These are phyloP conservation scores for Sclerotinia trifoliorum DNA, from an alignment of 2,329 filamentous ascomycete genomes.

Conservation along the genomic window DNA sequence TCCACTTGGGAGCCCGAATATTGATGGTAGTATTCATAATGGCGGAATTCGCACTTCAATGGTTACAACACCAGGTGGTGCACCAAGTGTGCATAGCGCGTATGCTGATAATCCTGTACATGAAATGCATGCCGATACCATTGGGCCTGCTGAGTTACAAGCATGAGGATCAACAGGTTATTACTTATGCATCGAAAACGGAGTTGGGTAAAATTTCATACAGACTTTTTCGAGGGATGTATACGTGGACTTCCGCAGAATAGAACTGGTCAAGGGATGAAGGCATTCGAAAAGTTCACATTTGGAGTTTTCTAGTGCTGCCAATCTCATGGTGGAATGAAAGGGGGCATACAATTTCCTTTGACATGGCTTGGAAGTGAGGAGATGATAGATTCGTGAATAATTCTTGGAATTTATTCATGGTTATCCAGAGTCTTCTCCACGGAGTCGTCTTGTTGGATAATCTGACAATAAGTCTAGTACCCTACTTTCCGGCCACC, in stretches of 20 bases:
- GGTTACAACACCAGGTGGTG: neutral
- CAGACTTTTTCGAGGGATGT: neutral
- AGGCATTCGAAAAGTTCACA: neutral
- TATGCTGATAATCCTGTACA: neutral
- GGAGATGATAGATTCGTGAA: neutral
- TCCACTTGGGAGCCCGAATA: neutral
- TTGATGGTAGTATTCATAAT: neutral
- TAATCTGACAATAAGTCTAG: neutral
- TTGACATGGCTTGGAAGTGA: neutral
- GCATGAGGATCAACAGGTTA: neutral
- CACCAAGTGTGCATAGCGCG: neutral
- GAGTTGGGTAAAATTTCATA: neutral
- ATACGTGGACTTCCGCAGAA: neutral
- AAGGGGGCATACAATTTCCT: neutral
- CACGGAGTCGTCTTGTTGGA: neutral
- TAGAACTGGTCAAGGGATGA: neutral
- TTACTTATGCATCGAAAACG: neutral
- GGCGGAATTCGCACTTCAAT: neutral
- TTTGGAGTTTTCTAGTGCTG: neutral
- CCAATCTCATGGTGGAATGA: neutral
- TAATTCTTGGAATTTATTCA: neutral
- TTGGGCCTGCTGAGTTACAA: neutral
- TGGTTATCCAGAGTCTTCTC: constrained; percentile 1
- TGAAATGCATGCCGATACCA: neutral
- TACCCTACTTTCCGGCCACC: no score